Percentiles rank a stretch among this genome's conserved stretches.
Conservation (phyloP, 1,284 basidiomycete genomes). For the Sporisorium scitamineum region DNA sequence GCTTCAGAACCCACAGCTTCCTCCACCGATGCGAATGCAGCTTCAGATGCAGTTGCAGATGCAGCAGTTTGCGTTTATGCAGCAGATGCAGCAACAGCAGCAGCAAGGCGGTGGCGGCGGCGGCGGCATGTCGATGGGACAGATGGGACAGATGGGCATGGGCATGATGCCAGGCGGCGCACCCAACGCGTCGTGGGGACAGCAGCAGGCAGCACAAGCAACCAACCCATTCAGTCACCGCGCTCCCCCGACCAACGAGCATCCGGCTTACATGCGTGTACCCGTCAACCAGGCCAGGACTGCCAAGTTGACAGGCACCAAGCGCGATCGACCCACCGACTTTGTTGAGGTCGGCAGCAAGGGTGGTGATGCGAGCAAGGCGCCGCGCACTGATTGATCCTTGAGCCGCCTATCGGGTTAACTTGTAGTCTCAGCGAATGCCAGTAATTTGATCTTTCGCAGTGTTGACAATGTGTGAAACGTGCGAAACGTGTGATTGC, state of each 20-base stretch:
- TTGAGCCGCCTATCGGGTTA: neutral
- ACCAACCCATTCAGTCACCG: conserved; percentile 39
- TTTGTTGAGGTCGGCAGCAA: conserved; percentile 52
- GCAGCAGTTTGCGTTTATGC: conserved; percentile 64
- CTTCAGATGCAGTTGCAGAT: conserved; percentile 68
- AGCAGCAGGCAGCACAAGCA: conserved; percentile 33
- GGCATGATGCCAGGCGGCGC: conserved; percentile 30
- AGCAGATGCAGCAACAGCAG: conserved; percentile 55
- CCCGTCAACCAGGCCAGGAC: conserved; percentile 43
- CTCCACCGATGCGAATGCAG: conserved; percentile 66
- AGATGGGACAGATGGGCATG: conserved; percentile 38
- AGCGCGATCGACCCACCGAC: conserved; percentile 55
- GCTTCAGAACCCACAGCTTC: conserved; percentile 64
- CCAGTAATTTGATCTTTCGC: neutral
- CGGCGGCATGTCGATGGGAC: conserved; percentile 20
- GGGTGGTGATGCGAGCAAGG: conserved; percentile 33
- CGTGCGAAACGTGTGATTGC: neutral
- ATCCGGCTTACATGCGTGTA: conserved; percentile 50
- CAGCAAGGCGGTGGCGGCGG: conserved; percentile 16
- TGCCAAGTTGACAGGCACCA: conserved; percentile 18
- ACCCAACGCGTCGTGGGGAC: conserved; percentile 32
- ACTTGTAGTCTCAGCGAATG: neutral
- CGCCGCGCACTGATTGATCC: conserved; percentile 26
- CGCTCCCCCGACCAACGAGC: conserved; percentile 39
- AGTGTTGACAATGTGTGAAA: neutral